phyloP scores from a whole-genome alignment of 1,284 basidiomycete genomes.

The Veloporphyrellus conicus region DNA sequence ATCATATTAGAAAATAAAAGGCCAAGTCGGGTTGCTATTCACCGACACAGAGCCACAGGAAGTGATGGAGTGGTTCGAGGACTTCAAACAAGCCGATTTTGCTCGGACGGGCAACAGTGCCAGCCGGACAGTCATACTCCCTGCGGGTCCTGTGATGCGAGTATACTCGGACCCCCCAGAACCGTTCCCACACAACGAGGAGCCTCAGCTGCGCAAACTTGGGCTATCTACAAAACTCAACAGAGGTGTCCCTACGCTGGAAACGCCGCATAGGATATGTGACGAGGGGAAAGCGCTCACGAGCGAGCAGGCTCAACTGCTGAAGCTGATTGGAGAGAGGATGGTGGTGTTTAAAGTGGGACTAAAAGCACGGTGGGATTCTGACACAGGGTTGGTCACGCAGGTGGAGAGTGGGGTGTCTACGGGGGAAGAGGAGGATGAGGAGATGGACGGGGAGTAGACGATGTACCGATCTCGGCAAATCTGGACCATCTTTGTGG shows the following conservation, averaged over 20 bases:
- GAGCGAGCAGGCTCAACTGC: constrained; percentile 80
- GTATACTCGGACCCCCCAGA: constrained; percentile 71
- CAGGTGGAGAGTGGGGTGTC: constrained; percentile 49
- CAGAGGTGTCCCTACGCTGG: constrained; percentile 84
- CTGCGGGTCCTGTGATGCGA: constrained; percentile 70
- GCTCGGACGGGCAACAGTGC: constrained; percentile 86
- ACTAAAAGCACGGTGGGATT: constrained; percentile 73
- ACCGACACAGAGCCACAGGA: constrained; percentile 85
- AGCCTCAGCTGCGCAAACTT: constrained; percentile 90
- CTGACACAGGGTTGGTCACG: constrained; percentile 62
- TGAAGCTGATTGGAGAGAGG: constrained; percentile 83
- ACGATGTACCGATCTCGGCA: constrained; percentile 1
- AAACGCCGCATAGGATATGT: constrained; percentile 80
- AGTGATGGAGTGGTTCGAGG: constrained; percentile 91
- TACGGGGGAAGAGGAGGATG: constrained; percentile 39
- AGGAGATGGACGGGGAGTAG: constrained; percentile 39
- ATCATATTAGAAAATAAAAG: constrained; percentile 75
- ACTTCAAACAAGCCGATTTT: constrained; percentile 88
- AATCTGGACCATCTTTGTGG: not conserved
- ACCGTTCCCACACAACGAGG: constrained; percentile 94
- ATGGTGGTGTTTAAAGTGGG: constrained; percentile 80
- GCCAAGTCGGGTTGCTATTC: constrained; percentile 90
- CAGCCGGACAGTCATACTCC: constrained; percentile 70
- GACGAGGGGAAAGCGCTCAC: constrained; percentile 77
- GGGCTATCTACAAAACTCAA: constrained; percentile 85